Base-by-base conservation (phyloP, 768 basidiomycete species). In the Leucocoprinus sp. region DNA sequence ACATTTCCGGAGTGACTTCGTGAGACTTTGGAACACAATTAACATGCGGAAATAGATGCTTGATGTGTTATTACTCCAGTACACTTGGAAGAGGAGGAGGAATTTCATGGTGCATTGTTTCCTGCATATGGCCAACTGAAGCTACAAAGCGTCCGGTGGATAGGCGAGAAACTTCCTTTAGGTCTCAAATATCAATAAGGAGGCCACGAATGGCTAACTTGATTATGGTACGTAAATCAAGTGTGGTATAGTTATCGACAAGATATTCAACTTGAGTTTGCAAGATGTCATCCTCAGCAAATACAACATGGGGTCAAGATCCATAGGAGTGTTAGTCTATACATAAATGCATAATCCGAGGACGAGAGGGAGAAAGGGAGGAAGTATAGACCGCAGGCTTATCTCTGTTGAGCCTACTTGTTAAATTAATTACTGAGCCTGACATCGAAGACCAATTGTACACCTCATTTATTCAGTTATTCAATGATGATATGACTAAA, bases 121-220 rank as follows among this genome's bases (percentile, higher is more conserved):
- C 76, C 74, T 0, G 58, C 67, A 1, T 82, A 80, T 51, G 84
- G 88, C 55, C 74, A 83, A 56, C 65, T 88, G 19, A 50, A 53
- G 33, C 39, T 74, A 1, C 52, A 59, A 23, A 63, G 52, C 37
- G 34, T 21, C 0, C 88, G 87, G 86, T 88, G 86, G 87, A 43
- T 76, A 26, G 62, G 88, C 31, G 87, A 90, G 57, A 4, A 74
- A 6, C 34, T 78, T 11, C 80, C 76, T 3, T 35, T 75, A 43
- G 57, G 57, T 12, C 56, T 67, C 46, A 57, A 64, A 42, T 70
- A 64, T 49, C 71, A 72, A 51, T 59, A 50, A 38, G 55, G 56
- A 4, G 60, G 70, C 48, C 60, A 65, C 43, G 37, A 55, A 27
- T 71, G 69, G 71, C 59, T 59, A 3, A 56, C 60, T 9, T 56